Conservation (phyloP, 148 eudicot species). For the Vaccinium vitisidaea region DNA sequence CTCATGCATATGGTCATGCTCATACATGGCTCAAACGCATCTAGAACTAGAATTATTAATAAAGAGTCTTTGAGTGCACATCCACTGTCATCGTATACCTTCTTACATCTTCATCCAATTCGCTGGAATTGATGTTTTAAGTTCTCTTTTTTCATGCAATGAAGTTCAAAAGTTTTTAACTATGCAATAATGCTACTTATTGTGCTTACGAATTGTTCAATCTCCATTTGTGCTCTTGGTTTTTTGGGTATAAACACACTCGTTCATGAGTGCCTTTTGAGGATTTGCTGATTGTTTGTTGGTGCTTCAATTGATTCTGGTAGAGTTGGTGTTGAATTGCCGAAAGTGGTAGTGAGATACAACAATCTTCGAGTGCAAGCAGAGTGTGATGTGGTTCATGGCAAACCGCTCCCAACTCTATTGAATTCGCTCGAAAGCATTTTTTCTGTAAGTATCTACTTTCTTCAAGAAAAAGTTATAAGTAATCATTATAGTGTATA, state of each 20-base stretch:
- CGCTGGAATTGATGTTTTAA: no score
- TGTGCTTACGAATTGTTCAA: no score
- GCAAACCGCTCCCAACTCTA: constrained; percentile 57
- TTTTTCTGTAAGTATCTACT: constrained; percentile 38
- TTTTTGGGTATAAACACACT: neutral
- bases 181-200: no score
- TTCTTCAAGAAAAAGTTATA: neutral
- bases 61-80: no score
- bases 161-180: no score
- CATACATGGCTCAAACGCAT: neutral
- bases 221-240: no score
- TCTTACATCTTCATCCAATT: no score
- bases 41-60: neutral
- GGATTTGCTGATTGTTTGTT: no score
- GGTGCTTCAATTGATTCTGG: constrained; percentile 11
- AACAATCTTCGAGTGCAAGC: constrained; percentile 58
- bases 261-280: no score
- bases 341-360: constrained; percentile 65
- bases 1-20: no score
- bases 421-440: neutral
- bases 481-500: neutral
- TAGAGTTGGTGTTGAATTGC: constrained; percentile 73
- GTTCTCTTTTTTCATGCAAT: no score
- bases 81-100: no score
- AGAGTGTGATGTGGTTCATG: constrained; percentile 67